These are phyloP conservation scores for Aspergillus eucalypticola DNA, from an alignment of 2,329 filamentous ascomycete genomes.

Conservation along the genomic window DNA sequence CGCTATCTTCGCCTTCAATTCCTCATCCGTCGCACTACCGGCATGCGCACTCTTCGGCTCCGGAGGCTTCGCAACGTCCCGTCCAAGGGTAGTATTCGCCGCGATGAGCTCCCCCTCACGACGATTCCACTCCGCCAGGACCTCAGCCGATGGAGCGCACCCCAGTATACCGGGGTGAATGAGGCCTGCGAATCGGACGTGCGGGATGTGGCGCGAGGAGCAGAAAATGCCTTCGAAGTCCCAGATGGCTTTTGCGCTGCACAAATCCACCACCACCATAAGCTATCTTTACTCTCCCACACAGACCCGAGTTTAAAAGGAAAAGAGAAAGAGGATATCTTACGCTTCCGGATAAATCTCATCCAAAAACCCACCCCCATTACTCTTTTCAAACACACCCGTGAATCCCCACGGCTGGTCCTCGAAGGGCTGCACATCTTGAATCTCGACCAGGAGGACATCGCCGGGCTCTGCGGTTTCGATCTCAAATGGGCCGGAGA, in stretches of 20 bases:
- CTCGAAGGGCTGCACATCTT: slow-evolving; percentile 86
- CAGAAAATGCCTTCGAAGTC: slow-evolving; percentile 79
- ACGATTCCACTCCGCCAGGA: slow-evolving; percentile 79
- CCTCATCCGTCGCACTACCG: slow-evolving; percentile 58
- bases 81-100: slow-evolving; percentile 59
- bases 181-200: slow-evolving; percentile 82
- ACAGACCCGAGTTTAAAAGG: no score
- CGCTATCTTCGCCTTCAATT: slow-evolving; percentile 66
- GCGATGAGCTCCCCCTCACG: slow-evolving; percentile 79
- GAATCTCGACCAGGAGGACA: slow-evolving; percentile 82
- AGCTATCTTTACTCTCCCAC: neutral
- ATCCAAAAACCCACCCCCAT: slow-evolving; percentile 86
- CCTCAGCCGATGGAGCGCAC: slow-evolving; percentile 76
- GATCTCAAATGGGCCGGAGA: slow-evolving; percentile 86
- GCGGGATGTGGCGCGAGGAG: slow-evolving; percentile 80
- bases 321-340: slow-evolving; percentile 23
- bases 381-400: slow-evolving; percentile 74
- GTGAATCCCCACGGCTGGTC: slow-evolving; percentile 90
- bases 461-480: slow-evolving; percentile 83
- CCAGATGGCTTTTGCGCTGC: slow-evolving; percentile 69
- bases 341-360: slow-evolving; percentile 82
- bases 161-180: slow-evolving; percentile 92
- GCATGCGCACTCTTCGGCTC: slow-evolving; percentile 71
- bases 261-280: neutral
- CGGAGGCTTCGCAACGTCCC: slow-evolving; percentile 76